These are phyloP conservation scores for Alternaria sp. DNA, from an alignment of 2,329 filamentous ascomycete species.

Conservation along the genomic window DNA sequence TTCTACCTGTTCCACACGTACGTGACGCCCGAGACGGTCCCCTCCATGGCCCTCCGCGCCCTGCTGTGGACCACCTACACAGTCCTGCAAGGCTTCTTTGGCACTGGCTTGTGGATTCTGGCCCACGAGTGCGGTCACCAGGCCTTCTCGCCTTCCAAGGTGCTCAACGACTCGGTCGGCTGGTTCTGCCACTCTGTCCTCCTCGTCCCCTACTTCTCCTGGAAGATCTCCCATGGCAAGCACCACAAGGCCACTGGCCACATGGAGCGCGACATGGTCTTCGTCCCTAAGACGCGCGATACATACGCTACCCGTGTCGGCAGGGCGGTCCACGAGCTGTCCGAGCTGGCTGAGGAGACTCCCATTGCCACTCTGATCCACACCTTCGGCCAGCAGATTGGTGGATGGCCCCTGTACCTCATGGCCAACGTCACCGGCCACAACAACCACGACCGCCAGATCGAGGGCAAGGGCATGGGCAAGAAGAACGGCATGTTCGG, in stretches of 20 bases:
- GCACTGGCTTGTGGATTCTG: constrained; percentile 92
- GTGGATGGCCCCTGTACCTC: constrained; percentile 94
- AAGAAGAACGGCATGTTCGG: constrained; percentile 82
- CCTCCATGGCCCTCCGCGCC: constrained; percentile 71
- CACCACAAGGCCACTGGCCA: constrained; percentile 99
- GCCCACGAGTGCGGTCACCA: constrained; percentile 98
- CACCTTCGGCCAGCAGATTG: constrained; percentile 83
- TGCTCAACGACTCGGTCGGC: constrained; percentile 89
- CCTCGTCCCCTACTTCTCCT: constrained; percentile 97
- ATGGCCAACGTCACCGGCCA: constrained; percentile 93
- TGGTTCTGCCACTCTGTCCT: constrained; percentile 90
- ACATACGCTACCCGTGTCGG: constrained; percentile 79
- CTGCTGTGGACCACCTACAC: constrained; percentile 74
- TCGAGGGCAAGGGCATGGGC: constrained; percentile 90
- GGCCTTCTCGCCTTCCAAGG: constrained; percentile 91
- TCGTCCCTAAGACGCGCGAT: constrained; percentile 90
- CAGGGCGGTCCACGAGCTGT: constrained; percentile 78
- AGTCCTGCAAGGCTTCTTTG: constrained; percentile 88
- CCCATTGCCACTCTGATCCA: constrained; percentile 79
- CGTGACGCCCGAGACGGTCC: constrained; percentile 83
- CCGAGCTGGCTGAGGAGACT: constrained; percentile 93
- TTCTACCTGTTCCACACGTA: constrained; percentile 91
- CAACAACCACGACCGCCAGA: constrained; percentile 89
- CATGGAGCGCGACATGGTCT: constrained; percentile 99
- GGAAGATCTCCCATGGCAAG: constrained; percentile 99